A percentile compares a stretch with the other conserved stretches of the same genome.
Evolutionary conservation across 2,329 filamentous ascomycete genomes (phyloP).

Genomic region (Blumeria graminis): DNA sequence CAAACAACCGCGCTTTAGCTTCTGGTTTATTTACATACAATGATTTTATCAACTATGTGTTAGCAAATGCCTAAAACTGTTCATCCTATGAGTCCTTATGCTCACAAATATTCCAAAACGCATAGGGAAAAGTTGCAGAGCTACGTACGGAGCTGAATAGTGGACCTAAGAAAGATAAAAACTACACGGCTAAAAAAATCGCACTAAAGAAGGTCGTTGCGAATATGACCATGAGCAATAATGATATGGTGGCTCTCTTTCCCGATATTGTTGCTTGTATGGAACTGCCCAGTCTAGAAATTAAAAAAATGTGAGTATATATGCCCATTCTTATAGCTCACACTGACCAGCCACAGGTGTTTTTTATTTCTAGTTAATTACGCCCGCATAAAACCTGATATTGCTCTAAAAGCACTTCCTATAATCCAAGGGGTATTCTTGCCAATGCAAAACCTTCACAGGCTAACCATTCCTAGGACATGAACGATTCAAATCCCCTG

Average conservation of each 20-base stretch:
- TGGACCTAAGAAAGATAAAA: conserved; percentile 96
- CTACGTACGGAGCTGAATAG: conserved; percentile 81
- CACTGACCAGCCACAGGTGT: conserved; percentile 37
- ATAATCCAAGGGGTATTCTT: conserved; percentile 49
- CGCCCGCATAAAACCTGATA: conserved; percentile 76
- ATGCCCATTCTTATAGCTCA: neutral
- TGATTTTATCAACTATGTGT: neutral
- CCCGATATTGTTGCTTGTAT: conserved; percentile 90
- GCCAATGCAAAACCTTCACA: neutral
- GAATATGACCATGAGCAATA: conserved; percentile 99
- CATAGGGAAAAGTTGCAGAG: conserved; percentile 96
- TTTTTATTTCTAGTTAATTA: conserved; percentile 97
- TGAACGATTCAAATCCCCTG: conserved; percentile 79
- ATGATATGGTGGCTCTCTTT: conserved; percentile 95
- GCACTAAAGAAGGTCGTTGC: conserved; percentile 98
- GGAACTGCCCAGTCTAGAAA: conserved; percentile 81
- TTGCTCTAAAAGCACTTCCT: conserved; percentile 78
- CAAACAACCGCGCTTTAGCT: neutral
- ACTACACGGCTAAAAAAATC: conserved; percentile 83
- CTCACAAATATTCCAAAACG: conserved; percentile 16
- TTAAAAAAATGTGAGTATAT: conserved; percentile 82
- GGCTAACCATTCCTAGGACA: conserved; percentile 33
- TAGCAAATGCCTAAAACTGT: neutral
- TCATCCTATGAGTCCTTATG: neutral
- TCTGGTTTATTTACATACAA: neutral